phyloP scores from a whole-genome alignment of 2,329 filamentous ascomycete genomes.

The Aaosphaeria arxii region DNA sequence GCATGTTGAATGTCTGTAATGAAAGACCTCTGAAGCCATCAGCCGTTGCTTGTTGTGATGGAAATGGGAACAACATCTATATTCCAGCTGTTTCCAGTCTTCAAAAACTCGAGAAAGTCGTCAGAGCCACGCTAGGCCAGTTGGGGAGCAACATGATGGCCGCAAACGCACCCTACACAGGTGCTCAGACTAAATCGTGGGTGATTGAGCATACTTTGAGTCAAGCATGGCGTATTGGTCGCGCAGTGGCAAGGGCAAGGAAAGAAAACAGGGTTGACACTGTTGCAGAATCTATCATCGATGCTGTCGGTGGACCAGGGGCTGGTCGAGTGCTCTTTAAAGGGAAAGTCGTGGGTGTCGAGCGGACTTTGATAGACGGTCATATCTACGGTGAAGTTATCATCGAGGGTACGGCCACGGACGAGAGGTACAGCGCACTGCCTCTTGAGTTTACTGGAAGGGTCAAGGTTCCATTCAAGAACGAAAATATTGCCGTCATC shows the following conservation, averaged over 20 bases:
- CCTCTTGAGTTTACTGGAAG: conserved; percentile 35
- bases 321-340: conserved; percentile 42
- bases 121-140: conserved; percentile 34
- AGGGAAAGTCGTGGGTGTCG: conserved; percentile 46
- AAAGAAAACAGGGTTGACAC: conserved; percentile 35
- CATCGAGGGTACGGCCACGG: conserved; percentile 28
- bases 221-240: conserved; percentile 37
- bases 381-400: conserved; percentile 43
- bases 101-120: conserved; percentile 37
- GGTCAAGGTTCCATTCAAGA: conserved; percentile 69
- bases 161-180: conserved; percentile 37
- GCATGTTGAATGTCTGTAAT: conserved; percentile 42
- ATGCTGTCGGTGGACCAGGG: conserved; percentile 39
- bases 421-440: background rate
- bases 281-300: conserved; percentile 39
- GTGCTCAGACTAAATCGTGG: conserved; percentile 36
- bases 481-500: conserved; percentile 66
- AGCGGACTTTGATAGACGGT: conserved; percentile 40
- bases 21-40: conserved; percentile 39
- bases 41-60: conserved; percentile 39
- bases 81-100: conserved; percentile 37
- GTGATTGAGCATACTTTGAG: conserved; percentile 39
- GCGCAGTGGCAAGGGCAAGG: conserved; percentile 33
- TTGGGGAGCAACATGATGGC: conserved; percentile 35
- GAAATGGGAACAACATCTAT: conserved; percentile 41